Percentiles rank a stretch among this genome's conserved stretches.
Conservation (phyloP, 1,139 yeast genomes). For the Eremothecium sinecaudum region DNA sequence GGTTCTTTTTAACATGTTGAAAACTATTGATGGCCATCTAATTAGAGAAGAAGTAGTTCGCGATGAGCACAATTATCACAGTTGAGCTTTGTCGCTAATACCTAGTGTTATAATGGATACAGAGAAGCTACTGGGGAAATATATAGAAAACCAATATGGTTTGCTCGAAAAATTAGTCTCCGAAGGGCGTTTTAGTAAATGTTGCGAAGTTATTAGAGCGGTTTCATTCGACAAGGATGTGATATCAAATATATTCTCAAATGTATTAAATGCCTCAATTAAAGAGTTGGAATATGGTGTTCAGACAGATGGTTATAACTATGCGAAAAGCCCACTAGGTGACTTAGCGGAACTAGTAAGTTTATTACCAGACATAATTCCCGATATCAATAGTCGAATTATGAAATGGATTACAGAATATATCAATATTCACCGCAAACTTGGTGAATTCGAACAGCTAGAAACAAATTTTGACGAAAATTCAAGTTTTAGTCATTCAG, state of each 20-base stretch:
- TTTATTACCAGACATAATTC: neutral
- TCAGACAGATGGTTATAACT: neutral
- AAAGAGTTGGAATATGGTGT: neutral
- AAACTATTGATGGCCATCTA: too few relatives aligned
- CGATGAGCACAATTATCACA: too few relatives aligned
- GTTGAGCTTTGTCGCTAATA: too few relatives aligned
- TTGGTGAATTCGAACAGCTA: too few relatives aligned
- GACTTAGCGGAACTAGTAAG: neutral
- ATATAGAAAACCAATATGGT: neutral
- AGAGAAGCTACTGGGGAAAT: neutral
- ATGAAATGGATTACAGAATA: neutral
- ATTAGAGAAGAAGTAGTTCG: too few relatives aligned
- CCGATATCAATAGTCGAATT: neutral
- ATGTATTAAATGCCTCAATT: neutral
- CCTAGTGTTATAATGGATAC: too few relatives aligned
- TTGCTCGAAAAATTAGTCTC: neutral
- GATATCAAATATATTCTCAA: neutral
- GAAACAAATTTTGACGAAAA: too few relatives aligned
- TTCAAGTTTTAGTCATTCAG: too few relatives aligned
- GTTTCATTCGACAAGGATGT: neutral
- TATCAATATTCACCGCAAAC: too few relatives aligned
- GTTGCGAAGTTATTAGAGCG: neutral
- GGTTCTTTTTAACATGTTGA: too few relatives aligned
- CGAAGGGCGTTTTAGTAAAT: neutral
- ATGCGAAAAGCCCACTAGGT: neutral